These are phyloP conservation scores for Quercus suber DNA, from an alignment of 306 rosid genomes.

Conservation along the genomic window DNA sequence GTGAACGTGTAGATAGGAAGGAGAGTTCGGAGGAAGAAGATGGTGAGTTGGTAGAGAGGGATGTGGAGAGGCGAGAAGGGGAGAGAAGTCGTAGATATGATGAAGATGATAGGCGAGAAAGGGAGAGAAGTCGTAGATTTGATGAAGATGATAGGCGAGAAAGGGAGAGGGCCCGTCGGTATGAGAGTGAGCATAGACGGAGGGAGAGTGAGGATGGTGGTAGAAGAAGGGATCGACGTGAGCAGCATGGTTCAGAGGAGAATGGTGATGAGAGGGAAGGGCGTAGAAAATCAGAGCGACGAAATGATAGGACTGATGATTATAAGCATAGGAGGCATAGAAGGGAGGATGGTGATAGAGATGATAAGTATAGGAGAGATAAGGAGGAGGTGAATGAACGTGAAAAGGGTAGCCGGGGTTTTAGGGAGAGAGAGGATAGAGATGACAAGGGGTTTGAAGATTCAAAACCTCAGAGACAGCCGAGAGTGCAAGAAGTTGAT, in stretches of 20 bases:
- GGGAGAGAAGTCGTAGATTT: slow-evolving; percentile 12
- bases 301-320: slow-evolving; percentile 21
- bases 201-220: slow-evolving; percentile 23
- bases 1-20: slow-evolving; percentile 15
- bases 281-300: slow-evolving; percentile 17
- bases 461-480: slow-evolving; percentile 31
- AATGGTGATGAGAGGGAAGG: slow-evolving; percentile 35
- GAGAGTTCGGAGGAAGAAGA: slow-evolving; percentile 45
- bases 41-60: slow-evolving; percentile 28
- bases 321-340: slow-evolving; percentile 20
- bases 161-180: slow-evolving; percentile 20
- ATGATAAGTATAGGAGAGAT: slow-evolving; percentile 22
- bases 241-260: slow-evolving; percentile 33
- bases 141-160: not conserved
- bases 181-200: slow-evolving; percentile 27
- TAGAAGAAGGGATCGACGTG: slow-evolving; percentile 25
- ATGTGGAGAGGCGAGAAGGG: slow-evolving; percentile 21
- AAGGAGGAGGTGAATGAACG: slow-evolving; percentile 31
- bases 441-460: slow-evolving; percentile 28
- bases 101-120: not conserved
- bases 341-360: slow-evolving; percentile 24
- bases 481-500: slow-evolving; percentile 30
- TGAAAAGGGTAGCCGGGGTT: slow-evolving; percentile 22
- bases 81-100: slow-evolving; percentile 13
- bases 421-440: slow-evolving; percentile 37